These are phyloP conservation scores for Peziza echinospora DNA, from an alignment of 495 filamentous ascomycete genomes.

Conservation along the genomic window DNA sequence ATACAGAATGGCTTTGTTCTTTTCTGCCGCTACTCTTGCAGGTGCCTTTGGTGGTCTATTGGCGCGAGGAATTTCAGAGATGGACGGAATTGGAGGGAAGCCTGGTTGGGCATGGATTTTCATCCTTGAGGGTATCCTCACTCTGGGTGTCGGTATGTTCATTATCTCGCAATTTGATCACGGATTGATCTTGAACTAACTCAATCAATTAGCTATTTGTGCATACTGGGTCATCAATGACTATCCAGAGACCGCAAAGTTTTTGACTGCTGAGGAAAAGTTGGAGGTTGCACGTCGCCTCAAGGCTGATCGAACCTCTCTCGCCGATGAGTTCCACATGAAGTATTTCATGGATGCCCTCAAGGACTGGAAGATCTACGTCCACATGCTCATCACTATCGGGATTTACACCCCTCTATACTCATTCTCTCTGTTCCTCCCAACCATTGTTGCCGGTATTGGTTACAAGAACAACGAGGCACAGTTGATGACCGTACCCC, in stretches of 20 bases:
- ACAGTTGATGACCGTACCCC: slow-evolving; percentile 31
- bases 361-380: slow-evolving; percentile 44
- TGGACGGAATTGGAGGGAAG: slow-evolving; percentile 35
- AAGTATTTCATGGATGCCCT: slow-evolving; percentile 44
- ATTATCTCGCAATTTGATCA: background rate
- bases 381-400: slow-evolving; percentile 26
- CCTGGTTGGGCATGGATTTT: slow-evolving; percentile 52
- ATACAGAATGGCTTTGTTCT: slow-evolving; percentile 45
- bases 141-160: slow-evolving; percentile 23
- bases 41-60: slow-evolving; percentile 45
- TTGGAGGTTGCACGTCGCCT: slow-evolving; percentile 29
- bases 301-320: slow-evolving; percentile 33
- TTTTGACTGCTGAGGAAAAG: slow-evolving; percentile 29
- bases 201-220: slow-evolving; percentile 14
- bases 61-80: slow-evolving; percentile 40
- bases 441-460: slow-evolving; percentile 30
- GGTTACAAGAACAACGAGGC: slow-evolving; percentile 28
- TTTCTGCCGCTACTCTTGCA: slow-evolving; percentile 31
- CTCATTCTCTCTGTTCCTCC: slow-evolving; percentile 27
- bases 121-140: slow-evolving; percentile 39
- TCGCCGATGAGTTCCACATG: slow-evolving; percentile 49
- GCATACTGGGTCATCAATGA: slow-evolving; percentile 36
- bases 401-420: slow-evolving; percentile 22
- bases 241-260: slow-evolving; percentile 34
- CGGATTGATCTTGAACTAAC: slow-evolving; percentile 18